phyloP scores from a whole-genome alignment of 306 rosid genomes.

The Sphenostylis stenocarpa region DNA sequence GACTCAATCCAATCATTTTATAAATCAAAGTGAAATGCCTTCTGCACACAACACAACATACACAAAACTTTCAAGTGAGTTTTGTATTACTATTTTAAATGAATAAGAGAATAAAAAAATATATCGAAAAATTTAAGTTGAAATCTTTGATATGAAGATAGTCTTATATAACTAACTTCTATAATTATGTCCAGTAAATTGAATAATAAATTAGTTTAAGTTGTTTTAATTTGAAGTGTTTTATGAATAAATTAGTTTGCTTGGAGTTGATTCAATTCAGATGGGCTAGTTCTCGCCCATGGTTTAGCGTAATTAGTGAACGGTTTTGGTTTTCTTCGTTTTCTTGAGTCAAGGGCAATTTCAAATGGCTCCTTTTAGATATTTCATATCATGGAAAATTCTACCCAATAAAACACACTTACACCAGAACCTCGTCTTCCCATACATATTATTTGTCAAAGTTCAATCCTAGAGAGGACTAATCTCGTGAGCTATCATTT shows the following conservation, averaged over 20 bases:
- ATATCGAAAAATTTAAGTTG: no score
- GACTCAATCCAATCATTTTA: conserved; percentile 32
- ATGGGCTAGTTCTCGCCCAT: background rate
- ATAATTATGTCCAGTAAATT: no score
- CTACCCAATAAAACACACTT: background rate
- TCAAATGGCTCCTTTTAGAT: background rate
- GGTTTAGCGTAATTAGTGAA: background rate
- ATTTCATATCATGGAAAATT: conserved; percentile 13
- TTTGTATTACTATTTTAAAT: no score
- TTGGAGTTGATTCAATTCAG: background rate
- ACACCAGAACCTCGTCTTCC: background rate
- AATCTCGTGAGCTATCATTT: conserved; percentile 10
- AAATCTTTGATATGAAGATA: no score
- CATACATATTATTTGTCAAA: conserved; percentile 4
- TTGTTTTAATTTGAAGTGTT: background rate
- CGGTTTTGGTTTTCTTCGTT: conserved; percentile 2
- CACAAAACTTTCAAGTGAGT: no score
- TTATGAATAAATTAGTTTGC: background rate
- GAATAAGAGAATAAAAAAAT: no score
- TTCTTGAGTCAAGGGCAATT: background rate
- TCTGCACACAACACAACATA: background rate
- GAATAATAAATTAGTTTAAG: no score
- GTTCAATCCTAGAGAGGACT: conserved; percentile 6
- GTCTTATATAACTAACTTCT: no score
- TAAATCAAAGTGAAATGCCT: background rate